Evolutionary conservation across 345 rosid species (phyloP), one percentile per base, ranked within the genome.

Genomic region (Balakata baccata): DNA sequence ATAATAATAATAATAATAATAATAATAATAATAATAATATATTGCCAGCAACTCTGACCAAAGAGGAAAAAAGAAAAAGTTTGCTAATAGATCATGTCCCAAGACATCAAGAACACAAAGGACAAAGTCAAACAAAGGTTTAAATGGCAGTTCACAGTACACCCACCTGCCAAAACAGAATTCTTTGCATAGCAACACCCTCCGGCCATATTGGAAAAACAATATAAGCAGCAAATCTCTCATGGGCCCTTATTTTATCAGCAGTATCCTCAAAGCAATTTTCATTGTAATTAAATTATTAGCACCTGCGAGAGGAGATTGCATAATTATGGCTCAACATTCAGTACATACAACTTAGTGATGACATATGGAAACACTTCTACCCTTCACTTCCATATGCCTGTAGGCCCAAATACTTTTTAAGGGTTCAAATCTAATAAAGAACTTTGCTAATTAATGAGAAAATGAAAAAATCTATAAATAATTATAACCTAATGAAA

Each of bases 121-220:
- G 49, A 20, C 22, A 11, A 38, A 41, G 45, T 62, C 11, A 51
- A 47, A 70, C n/a, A 13, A 49, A 25, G 58, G 57, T 76, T 71
- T 54, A 13, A 74, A 41, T 43, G 54, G 43, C 65, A 64, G 41
- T 58, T 53, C 64, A 59, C 66, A 56, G 65, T 20, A 66, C 64
- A 39, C 73, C 37, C 65, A 94, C 98, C 97, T 94, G 98, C 98
- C 98, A 94, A 83, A 87, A 94, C 41, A 94, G 78, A 79, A 94
- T 94, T 83, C 98, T 90, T 79, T 94, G 98, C 11, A 97, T 90
- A 66, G 98, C 89, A 37, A 88, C 84, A 38, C 98, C 98, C 84
- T 94, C 98, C 0, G 98, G 98, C 97, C 97, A 94, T 97, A 94
- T 92, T 17, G 98, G 98, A 70, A 94, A 56, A 70, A 92, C 92